These are phyloP conservation scores for Geosmithia flava DNA, from an alignment of 2,329 filamentous ascomycete species.

Conservation along the genomic window DNA sequence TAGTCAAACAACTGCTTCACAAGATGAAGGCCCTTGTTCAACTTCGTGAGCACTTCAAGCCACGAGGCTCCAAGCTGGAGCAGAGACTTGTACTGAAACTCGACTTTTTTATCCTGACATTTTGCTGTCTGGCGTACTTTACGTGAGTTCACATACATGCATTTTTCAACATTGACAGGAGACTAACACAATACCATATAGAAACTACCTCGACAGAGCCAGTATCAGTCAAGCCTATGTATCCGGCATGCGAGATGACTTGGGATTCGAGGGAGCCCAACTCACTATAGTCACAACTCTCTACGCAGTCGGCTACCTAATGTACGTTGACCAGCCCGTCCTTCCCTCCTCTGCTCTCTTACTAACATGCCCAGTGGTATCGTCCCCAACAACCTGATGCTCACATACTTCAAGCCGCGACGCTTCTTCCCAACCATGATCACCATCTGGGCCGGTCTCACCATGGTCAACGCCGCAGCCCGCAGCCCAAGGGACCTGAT, in stretches of 20 bases:
- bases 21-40: too few species aligned
- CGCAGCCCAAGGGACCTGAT: slow-evolving; percentile 20
- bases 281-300: slow-evolving; percentile 37
- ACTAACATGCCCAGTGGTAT: slow-evolving; percentile 37
- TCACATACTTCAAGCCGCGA: slow-evolving; percentile 48
- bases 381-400: slow-evolving; percentile 47
- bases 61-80: too few species aligned
- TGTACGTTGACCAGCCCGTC: too few species aligned
- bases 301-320: too few species aligned
- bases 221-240: slow-evolving; percentile 13
- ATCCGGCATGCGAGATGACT: slow-evolving; percentile 18
- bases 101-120: too few species aligned
- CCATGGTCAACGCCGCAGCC: slow-evolving; percentile 14
- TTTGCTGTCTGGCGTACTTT: too few species aligned
- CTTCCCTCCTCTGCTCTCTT: slow-evolving; percentile 30
- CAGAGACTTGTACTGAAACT: too few species aligned
- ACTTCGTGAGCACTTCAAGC: too few species aligned
- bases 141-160: too few species aligned
- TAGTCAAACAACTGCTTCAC: too few species aligned
- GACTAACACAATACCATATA: too few species aligned
- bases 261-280: slow-evolving; percentile 36
- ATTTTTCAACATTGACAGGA: too few species aligned
- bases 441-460: slow-evolving; percentile 47
- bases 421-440: slow-evolving; percentile 53
- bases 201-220: not conserved